Base-by-base conservation (phyloP, 345 rosid genomes). In the Eucalyptus polyanthemos region DNA sequence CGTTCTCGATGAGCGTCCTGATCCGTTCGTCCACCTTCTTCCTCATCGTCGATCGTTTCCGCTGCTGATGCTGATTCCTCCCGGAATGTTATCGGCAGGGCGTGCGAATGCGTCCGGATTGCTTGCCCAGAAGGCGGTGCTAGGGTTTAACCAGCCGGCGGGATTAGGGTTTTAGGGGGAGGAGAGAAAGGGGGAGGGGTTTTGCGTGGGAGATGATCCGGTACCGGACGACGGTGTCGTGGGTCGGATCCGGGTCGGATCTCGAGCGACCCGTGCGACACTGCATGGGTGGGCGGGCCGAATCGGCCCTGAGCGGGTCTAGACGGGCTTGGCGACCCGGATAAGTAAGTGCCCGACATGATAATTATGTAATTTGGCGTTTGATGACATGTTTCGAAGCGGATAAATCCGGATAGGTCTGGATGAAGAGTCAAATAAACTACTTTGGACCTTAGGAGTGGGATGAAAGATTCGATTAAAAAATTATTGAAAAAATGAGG, bases 21-120 rank as follows among this genome's bases (percentile, higher is more conserved):
- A 98, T 96, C 34, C 99, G 95, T 40, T 97, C 99, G 89, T 98
- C 99, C 53, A 96, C 99, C 92, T 98, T 98, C 96, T 98, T 98
- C 97, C 96, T 96, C 99, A 98, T 98, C 86, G 53, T 87, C 45
- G 62, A 72, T 72, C 44, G 24, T 31, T 69, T 86, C 54, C 80
- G 11, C 22, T 49, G 25, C 44, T 21, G 53, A 50, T 50, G 21
- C 58, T 14, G 11, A 11, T 21, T 76, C 47, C 47, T 76, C 85
- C 83, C 47, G 27, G 83, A 40, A 76, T 21, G 0, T 25, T 14
- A 37, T 76, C 47, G 24, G 83, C 47, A 6, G 12, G 83, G 22
- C 27, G 14, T 37, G 83, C 83, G 42, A 11, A 5, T 76, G 14
- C 47, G 85, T 6, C 47, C 27, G 85, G 12, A 76, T 21, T 19